Evolutionary conservation across 768 basidiomycete species (phyloP), one percentile per base, ranked within the genome.

Genomic region (Macrolepiota albuminosa): DNA sequence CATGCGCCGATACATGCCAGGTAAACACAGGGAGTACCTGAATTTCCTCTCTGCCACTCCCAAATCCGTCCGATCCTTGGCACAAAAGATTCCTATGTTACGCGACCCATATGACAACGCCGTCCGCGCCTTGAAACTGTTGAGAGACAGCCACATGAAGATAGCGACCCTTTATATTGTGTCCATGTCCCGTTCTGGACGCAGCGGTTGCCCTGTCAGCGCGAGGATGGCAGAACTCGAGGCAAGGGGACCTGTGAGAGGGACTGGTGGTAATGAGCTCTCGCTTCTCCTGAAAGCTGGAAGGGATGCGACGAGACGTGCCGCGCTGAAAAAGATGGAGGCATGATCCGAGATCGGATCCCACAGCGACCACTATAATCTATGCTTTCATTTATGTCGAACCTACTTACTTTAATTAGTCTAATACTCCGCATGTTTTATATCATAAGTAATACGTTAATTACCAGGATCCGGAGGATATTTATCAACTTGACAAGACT

Each of bases 1-100:
- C 51, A 97, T 97, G 95, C 77, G 91, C 59, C 83, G 84, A 24
- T 98, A 98, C 75, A 98, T 98, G 96, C 95, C 96, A 0, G 89
- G 89, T 14, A 84, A 83, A 56, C 96, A 98, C 74, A 87, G 91
- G 46, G 85, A 88, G 49, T 98, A 94, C 75, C 82, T 98, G 57
- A 72, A 74, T 26, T 83, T 86, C 66, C 81, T 98, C 40, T 76
- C 82, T 2, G 73, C 77, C 13, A 77, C 80, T 55, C 81, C 84
- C 14, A 85, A 75, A n/a, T 78, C 85, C 24, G 67, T 93, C 54
- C 84, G 91, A 26, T 80, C 84, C 40, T 72, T 87, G 36, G 89
- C 86, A 1, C 78, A 78, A 58, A 69, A 73, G 46, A 84, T 79
- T 14, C 83, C 86, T 6, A 75, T 78, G 3, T 74, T 92, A 40